These are phyloP conservation scores for Pythium sukuiense DNA, from an alignment of 352 stramenopile genomes.

Conservation along the genomic window DNA sequence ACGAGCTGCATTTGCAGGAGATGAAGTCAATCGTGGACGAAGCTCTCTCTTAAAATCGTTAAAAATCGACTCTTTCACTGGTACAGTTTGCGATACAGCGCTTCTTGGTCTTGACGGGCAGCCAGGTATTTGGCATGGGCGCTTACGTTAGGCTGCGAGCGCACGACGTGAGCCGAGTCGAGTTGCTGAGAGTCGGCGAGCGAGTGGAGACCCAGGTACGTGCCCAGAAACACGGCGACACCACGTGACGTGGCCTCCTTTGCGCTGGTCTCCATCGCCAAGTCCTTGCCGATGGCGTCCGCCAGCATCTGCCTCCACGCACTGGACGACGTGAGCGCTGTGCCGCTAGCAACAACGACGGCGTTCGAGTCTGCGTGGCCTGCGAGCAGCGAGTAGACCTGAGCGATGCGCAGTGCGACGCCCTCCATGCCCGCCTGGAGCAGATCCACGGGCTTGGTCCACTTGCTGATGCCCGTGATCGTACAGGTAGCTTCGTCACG, in stretches of 20 bases:
- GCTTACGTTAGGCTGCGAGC: conserved; percentile 40
- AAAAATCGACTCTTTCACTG: not conserved
- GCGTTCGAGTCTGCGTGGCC: conserved; percentile 46
- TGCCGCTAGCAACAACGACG: conserved; percentile 74
- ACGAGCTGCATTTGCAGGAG: conserved; percentile 92
- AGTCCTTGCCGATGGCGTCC: conserved; percentile 70
- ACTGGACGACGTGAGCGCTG: conserved; percentile 71
- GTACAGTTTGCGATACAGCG: conserved; percentile 75
- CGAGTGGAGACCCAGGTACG: conserved; percentile 58
- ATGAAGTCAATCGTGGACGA: conserved; percentile 93
- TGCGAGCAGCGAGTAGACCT: conserved; percentile 82
- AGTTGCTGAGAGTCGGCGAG: conserved; percentile 43
- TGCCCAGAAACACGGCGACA: conserved; percentile 70
- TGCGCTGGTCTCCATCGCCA: conserved; percentile 62
- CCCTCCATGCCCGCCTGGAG: conserved; percentile 90
- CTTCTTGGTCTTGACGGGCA: conserved; percentile 66
- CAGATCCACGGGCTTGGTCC: conserved; percentile 87
- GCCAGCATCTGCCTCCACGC: conserved; percentile 89
- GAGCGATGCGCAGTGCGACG: conserved; percentile 87
- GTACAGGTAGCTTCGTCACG: conserved; percentile 86
- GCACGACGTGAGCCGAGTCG: conserved; percentile 30
- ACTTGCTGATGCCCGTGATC: conserved; percentile 91
- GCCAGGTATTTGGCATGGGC: conserved; percentile 64
- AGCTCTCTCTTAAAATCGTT: conserved; percentile 48
- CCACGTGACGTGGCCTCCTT: conserved; percentile 85